A percentile compares a stretch with the other conserved stretches of the same genome.
Evolutionary conservation across 139 green algal species (phyloP).

Genomic region (Chlamydomonas asymmetrica): DNA sequence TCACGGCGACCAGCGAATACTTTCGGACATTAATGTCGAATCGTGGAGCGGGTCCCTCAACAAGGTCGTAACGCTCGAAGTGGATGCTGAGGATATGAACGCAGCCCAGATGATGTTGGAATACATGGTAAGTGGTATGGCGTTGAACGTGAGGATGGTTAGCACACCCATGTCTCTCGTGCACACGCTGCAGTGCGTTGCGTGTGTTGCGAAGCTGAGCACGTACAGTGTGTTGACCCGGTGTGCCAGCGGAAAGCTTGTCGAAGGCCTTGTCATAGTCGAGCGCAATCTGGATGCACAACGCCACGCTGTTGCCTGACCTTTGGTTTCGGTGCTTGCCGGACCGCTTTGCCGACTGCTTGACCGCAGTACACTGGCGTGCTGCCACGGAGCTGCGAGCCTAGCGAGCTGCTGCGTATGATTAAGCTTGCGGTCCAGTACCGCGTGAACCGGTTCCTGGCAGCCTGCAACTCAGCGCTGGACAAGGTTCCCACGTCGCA

Average conservation of each 20-base stretch:
- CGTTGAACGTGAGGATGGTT: neutral
- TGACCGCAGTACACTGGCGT: conserved; percentile 16
- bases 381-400: neutral
- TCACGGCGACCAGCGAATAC: conserved; percentile 14
- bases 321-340: too few species aligned
- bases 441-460: conserved; percentile 11
- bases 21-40: neutral
- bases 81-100: conserved; percentile 14
- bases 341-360: too few species aligned
- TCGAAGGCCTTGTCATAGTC: too few species aligned
- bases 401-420: conserved; percentile 9
- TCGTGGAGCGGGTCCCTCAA: too few species aligned
- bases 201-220: too few species aligned
- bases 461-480: conserved; percentile 13
- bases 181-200: neutral
- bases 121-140: conserved; percentile 2
- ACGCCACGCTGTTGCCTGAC: too few species aligned
- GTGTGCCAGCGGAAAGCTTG: too few species aligned
- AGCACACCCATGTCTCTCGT: neutral
- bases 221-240: too few species aligned
- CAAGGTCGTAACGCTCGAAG: conserved; percentile 1
- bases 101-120: conserved; percentile 6
- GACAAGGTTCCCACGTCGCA: neutral
- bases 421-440: conserved; percentile 15
- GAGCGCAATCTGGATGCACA: too few species aligned